Base-by-base conservation (phyloP, 2,329 filamentous ascomycete species). In the Aspergillus pseudotamarii region DNA sequence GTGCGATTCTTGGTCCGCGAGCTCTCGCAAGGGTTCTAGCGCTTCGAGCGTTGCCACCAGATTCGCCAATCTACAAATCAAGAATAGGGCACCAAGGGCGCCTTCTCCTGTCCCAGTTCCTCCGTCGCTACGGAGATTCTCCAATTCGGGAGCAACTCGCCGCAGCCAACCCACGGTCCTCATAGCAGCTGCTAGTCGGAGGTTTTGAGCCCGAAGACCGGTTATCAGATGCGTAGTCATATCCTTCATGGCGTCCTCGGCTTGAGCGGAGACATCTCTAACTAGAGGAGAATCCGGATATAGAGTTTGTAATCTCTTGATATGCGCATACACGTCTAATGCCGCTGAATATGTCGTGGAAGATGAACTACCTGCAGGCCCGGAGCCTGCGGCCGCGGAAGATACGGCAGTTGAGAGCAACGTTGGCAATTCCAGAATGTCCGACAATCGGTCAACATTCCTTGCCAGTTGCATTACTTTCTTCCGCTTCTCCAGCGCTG, bases 101-200 rank as follows among this genome's bases (percentile, higher is more conserved):
- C 92, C 88, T 78, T 96, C 86, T n/a, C 71, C 71, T 0, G 71
- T 61, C n/a, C 71, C 70, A 3, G 69, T 65, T 16, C 64, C 70
- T 57, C 71, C 66, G 56, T 74, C 71, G 21, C 69, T 68, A 26
- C 71, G 71, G 6, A 75, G 67, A 16, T 79, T 79, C 65, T 90
- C 88, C 23, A 97, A 80, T 65, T 97, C 94, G 0, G 94, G 93
- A 0, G 94, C 87, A 5, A 97, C 90, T 36, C 95, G 87, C 50
- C 94, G 89, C 51, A 99, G 83, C 91, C 93, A 97, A 63, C 93
- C 92, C 56, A 97, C 89, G 1, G 93, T 97, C 58, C 96, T 88
- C 81, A 99, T 91, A 0, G 93, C 94, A 14, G 91, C 90, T 28
- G 95, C 94, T 4, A 99, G 85, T 78, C 97, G 96, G 57, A 99